Conservation (phyloP, 2,329 filamentous ascomycete genomes). For the Xylariaceae sp. region DNA sequence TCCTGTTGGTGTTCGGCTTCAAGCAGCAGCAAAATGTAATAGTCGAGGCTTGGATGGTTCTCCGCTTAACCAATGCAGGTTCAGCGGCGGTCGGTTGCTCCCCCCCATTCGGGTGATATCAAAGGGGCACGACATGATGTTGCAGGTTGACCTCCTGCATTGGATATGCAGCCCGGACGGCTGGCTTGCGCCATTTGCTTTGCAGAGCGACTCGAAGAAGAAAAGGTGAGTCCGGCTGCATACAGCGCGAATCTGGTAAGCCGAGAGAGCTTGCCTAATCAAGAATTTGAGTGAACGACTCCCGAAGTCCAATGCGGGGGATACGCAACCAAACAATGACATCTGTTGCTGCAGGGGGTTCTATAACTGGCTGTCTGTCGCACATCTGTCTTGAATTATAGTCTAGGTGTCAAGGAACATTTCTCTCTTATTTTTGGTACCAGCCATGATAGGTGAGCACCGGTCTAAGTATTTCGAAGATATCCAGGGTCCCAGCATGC, state of each 20-base stretch:
- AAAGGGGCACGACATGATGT: constrained; percentile 16
- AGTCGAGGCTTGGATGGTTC: not conserved
- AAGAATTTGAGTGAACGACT: constrained; percentile 8
- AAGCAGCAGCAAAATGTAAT: not conserved
- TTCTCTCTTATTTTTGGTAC: constrained; percentile 8
- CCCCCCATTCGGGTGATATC: constrained; percentile 9
- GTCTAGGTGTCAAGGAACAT: constrained; percentile 4
- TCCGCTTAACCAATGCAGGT: constrained; percentile 4
- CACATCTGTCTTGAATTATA: constrained; percentile 13
- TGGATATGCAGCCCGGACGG: constrained; percentile 18
- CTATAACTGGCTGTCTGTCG: not conserved
- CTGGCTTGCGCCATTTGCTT: constrained; percentile 10
- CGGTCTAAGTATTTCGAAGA: constrained; percentile 9
- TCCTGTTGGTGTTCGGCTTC: not conserved
- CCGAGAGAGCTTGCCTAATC: not conserved
- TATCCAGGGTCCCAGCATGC: not conserved
- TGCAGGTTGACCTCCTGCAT: constrained; percentile 27
- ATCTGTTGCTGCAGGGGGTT: constrained; percentile 16
- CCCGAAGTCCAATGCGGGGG: not conserved
- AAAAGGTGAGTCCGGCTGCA: constrained; percentile 12
- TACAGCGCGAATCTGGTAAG: constrained; percentile 10
- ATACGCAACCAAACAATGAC: constrained; percentile 6
- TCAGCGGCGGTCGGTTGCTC: not conserved
- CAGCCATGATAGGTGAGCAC: constrained; percentile 8
- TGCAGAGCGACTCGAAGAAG: constrained; percentile 2